A percentile compares a stretch with the other conserved stretches of the same genome.
Evolutionary conservation across 2,329 filamentous ascomycete genomes (phyloP).

Genomic region (Talaromyces islandicus): DNA sequence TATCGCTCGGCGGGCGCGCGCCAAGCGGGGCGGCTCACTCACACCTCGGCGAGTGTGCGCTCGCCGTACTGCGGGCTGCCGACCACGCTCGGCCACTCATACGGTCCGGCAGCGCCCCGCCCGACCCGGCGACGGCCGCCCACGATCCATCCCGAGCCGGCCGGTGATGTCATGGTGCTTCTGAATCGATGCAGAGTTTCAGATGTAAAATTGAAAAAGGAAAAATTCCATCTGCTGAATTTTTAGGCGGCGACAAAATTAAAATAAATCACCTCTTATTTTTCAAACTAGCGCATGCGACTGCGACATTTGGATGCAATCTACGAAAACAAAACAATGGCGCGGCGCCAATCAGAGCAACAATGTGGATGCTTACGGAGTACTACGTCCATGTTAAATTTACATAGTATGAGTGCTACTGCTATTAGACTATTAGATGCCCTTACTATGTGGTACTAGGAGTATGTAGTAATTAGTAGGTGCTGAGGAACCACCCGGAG

Average conservation of each 20-base stretch:
- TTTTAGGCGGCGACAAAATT: background rate
- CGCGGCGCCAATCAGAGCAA: background rate
- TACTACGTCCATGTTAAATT: background rate
- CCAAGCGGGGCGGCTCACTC: background rate
- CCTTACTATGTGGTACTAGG: no score
- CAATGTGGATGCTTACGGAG: background rate
- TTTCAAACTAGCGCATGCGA: background rate
- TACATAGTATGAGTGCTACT: no score
- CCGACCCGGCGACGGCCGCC: background rate
- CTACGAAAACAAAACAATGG: background rate
- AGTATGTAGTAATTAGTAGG: no score
- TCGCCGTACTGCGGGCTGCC: background rate
- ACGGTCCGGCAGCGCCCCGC: background rate
- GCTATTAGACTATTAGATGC: no score
- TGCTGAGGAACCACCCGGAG: background rate
- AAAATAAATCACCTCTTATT: background rate
- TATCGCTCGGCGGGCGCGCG: background rate
- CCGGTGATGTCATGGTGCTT: conserved; percentile 6
- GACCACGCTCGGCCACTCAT: background rate
- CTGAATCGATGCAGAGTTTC: background rate
- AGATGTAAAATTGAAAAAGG: background rate
- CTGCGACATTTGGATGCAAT: background rate
- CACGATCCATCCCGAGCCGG: background rate
- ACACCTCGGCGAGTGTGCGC: background rate
- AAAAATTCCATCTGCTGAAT: background rate